These are phyloP conservation scores for Pythium aquatile DNA, from an alignment of 352 stramenopile species.

Conservation along the genomic window DNA sequence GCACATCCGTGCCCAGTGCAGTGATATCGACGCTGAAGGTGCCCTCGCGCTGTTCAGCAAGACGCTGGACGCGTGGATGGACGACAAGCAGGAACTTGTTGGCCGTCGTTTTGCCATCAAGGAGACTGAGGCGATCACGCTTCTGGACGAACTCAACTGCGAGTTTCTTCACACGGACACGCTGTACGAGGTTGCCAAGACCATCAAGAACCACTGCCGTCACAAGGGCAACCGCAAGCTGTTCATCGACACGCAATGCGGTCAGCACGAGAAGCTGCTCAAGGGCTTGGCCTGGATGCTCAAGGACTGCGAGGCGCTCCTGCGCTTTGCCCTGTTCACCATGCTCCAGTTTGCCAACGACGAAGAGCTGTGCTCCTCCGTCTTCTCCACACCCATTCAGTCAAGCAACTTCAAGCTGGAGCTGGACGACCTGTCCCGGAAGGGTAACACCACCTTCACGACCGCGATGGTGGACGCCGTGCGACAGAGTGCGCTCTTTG, in stretches of 20 bases:
- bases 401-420: conserved; percentile 57
- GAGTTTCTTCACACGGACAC: conserved; percentile 53
- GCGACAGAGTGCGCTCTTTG: conserved; percentile 61
- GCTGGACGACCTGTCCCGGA: conserved; percentile 38
- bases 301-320: conserved; percentile 46
- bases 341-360: conserved; percentile 58
- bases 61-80: conserved; percentile 53
- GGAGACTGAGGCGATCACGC: conserved; percentile 38
- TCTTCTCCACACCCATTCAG: conserved; percentile 61
- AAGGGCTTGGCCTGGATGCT: conserved; percentile 69
- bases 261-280: conserved; percentile 40
- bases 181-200: conserved; percentile 60
- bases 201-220: conserved; percentile 68
- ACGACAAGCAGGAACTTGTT: conserved; percentile 46
- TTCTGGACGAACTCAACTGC: conserved; percentile 62
- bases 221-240: conserved; percentile 68
- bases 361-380: conserved; percentile 26
- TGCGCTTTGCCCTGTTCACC: conserved; percentile 67
- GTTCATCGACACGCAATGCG: conserved; percentile 36
- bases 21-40: conserved; percentile 56
- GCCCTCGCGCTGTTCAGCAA: conserved; percentile 46
- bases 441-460: conserved; percentile 44
- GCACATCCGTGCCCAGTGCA: conserved; percentile 49
- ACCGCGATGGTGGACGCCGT: conserved; percentile 53
- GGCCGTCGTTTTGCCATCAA: conserved; percentile 58